Conservation (phyloP, 305 asterid genomes). For the Salvia sclarea region DNA sequence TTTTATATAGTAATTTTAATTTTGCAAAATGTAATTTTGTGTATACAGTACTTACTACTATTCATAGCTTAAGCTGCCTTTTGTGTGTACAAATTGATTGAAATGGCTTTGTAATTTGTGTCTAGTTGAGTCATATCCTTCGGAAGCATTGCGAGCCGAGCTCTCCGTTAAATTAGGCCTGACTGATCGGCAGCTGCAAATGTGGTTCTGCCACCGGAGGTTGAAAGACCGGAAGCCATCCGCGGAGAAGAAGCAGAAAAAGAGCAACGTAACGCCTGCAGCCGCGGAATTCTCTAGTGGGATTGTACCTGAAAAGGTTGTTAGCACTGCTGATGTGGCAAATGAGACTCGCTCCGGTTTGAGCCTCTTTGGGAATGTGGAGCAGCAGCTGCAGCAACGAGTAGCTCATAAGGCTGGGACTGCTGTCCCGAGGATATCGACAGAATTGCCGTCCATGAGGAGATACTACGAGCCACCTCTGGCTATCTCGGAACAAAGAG, state of each 20-base stretch:
- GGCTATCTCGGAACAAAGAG: slow-evolving; percentile 75
- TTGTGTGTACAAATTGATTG: slow-evolving; percentile 10
- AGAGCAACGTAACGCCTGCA: slow-evolving; percentile 46
- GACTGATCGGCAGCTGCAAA: slow-evolving; percentile 86
- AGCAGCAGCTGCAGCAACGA: slow-evolving; percentile 40
- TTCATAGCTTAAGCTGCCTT: slow-evolving; percentile 4
- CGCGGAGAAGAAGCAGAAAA: slow-evolving; percentile 53
- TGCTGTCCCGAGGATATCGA: slow-evolving; percentile 70
- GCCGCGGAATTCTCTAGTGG: slow-evolving; percentile 48
- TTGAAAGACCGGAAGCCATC: slow-evolving; percentile 78
- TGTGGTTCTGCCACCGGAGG: slow-evolving; percentile 98
- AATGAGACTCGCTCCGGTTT: slow-evolving; percentile 44
- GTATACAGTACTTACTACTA: not conserved
- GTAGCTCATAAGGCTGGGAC: slow-evolving; percentile 72
- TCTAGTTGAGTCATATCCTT: slow-evolving; percentile 79
- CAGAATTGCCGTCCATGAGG: slow-evolving; percentile 60
- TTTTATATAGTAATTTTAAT: not conserved
- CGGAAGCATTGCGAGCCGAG: slow-evolving; percentile 78
- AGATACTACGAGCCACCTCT: slow-evolving; percentile 79
- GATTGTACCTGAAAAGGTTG: slow-evolving; percentile 37
- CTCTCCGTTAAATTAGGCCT: slow-evolving; percentile 76
- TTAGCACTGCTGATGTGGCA: slow-evolving; percentile 41
- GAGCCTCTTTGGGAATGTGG: slow-evolving; percentile 44
- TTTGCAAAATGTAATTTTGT: not conserved
- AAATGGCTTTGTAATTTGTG: slow-evolving; percentile 16